Percentiles rank a stretch among this genome's conserved stretches.
These are phyloP conservation scores for Russula lepida DNA, from an alignment of 768 basidiomycete species.

Conservation along the genomic window DNA sequence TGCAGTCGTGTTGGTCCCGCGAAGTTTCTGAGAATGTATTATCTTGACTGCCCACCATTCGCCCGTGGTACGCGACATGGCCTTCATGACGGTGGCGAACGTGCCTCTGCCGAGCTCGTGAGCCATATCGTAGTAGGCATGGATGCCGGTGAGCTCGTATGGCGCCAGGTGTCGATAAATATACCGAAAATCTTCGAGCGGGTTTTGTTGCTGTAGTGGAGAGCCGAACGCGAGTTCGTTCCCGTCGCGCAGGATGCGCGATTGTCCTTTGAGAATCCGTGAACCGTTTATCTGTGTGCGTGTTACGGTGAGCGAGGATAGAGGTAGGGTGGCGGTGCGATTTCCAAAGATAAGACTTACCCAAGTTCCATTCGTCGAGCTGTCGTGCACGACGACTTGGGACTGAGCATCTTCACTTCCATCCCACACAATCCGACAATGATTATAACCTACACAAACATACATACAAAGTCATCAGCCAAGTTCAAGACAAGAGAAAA, in stretches of 20 bases:
- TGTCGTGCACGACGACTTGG: slow-evolving; percentile 44
- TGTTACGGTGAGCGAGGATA: neutral
- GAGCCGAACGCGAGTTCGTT: slow-evolving; percentile 85
- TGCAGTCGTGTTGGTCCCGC: slow-evolving; percentile 18
- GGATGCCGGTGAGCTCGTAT: slow-evolving; percentile 46
- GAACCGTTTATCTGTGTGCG: slow-evolving; percentile 51
- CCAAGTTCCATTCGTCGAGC: slow-evolving; percentile 69
- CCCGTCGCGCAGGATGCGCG: slow-evolving; percentile 59
- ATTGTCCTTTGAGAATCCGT: slow-evolving; percentile 50
- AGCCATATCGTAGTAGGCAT: slow-evolving; percentile 57
- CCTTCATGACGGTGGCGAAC: slow-evolving; percentile 86
- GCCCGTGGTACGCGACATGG: slow-evolving; percentile 62
- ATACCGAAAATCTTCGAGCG: slow-evolving; percentile 67
- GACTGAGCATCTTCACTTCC: slow-evolving; percentile 36
- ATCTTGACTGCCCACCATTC: slow-evolving; percentile 83
- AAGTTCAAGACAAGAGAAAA: slow-evolving; percentile 16
- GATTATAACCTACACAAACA: slow-evolving; percentile 38
- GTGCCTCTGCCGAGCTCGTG: slow-evolving; percentile 80
- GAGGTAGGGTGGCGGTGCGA: neutral
- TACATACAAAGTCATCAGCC: neutral
- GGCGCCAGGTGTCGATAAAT: slow-evolving; percentile 58
- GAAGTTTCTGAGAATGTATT: slow-evolving; percentile 49
- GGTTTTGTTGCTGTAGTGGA: slow-evolving; percentile 36
- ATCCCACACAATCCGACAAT: slow-evolving; percentile 55
- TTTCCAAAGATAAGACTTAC: slow-evolving; percentile 38